A percentile compares a stretch with the other conserved stretches of the same genome.
phyloP scores from a whole-genome alignment of 139 green algal species.

The Chlorella sp. region DNA sequence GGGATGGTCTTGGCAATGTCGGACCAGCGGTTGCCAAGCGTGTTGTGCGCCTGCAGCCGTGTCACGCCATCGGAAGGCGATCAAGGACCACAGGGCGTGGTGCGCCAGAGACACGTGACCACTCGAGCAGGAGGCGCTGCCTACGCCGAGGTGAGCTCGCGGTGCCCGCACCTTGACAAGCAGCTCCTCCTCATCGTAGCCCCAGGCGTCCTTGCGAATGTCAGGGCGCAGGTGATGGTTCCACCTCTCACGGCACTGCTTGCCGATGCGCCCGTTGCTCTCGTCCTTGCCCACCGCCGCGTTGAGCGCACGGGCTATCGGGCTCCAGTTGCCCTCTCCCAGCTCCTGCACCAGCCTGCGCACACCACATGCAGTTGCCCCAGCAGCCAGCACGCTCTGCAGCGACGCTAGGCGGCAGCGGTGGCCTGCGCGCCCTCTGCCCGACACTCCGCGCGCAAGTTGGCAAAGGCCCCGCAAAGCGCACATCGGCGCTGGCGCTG shows the following conservation, averaged over 20 bases:
- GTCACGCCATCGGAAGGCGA: neutral
- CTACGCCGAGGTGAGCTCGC: neutral
- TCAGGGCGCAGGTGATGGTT: slow-evolving; percentile 73
- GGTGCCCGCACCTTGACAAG: slow-evolving; percentile 21
- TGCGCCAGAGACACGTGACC: too few species aligned
- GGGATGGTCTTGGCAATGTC: slow-evolving; percentile 35
- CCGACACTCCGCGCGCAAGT: too few species aligned
- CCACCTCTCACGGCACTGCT: slow-evolving; percentile 61
- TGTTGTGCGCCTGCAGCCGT: neutral
- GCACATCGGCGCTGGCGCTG: neutral
- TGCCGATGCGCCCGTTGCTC: slow-evolving; percentile 67
- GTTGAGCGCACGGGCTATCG: slow-evolving; percentile 54
- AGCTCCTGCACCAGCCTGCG: slow-evolving; percentile 58
- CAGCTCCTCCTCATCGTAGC: slow-evolving; percentile 39
- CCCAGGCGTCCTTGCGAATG: slow-evolving; percentile 67
- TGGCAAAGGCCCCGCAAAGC: too few species aligned
- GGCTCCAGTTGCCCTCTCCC: slow-evolving; percentile 64
- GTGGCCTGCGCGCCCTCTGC: too few species aligned
- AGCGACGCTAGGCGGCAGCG: too few species aligned
- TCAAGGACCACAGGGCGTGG: neutral
- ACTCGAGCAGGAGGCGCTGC: neutral
- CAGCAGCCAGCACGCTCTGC: too few species aligned
- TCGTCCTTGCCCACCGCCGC: slow-evolving; percentile 23
- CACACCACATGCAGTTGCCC: neutral
- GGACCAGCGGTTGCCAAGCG: slow-evolving; percentile 40